Conservation (phyloP, 2,329 filamentous ascomycete genomes). For the Zalaria sp. region DNA sequence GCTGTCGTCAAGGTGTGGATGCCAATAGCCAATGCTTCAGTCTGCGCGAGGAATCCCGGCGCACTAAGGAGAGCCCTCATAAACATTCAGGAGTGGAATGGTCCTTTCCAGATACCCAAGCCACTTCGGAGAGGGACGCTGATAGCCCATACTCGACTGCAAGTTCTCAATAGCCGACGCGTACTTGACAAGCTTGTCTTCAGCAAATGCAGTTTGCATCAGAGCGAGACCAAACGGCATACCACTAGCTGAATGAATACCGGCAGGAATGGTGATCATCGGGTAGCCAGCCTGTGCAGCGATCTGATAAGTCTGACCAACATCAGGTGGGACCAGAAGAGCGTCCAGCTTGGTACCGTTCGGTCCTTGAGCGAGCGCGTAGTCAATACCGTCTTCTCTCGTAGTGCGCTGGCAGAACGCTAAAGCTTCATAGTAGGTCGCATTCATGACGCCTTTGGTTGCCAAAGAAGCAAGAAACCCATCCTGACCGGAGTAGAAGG, state of each 20-base stretch:
- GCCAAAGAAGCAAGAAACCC: constrained; percentile 50
- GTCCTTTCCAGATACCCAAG: constrained; percentile 23
- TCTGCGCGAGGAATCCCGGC: too few relatives aligned
- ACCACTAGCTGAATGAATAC: constrained; percentile 31
- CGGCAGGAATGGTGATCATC: constrained; percentile 53
- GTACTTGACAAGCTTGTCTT: constrained; percentile 16
- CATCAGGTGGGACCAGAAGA: constrained; percentile 54
- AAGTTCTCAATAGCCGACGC: constrained; percentile 33
- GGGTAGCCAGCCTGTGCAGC: constrained; percentile 66
- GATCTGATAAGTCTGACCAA: constrained; percentile 53
- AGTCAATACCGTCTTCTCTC: constrained; percentile 55
- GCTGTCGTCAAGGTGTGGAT: too few relatives aligned
- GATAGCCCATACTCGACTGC: constrained; percentile 8
- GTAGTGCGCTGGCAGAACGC: constrained; percentile 43
- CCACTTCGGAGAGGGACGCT: constrained; percentile 20
- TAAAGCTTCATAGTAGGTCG: constrained; percentile 54
- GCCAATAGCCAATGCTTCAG: too few relatives aligned
- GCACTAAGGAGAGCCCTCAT: too few relatives aligned
- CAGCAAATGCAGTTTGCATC: constrained; percentile 19
- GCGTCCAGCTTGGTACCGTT: constrained; percentile 38
- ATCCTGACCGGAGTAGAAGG: constrained; percentile 58
- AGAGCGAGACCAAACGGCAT: constrained; percentile 32
- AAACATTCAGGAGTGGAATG: constrained; percentile 15
- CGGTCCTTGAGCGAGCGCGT: constrained; percentile 38
- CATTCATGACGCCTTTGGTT: constrained; percentile 46